Conservation (phyloP, 305 asterid species). For the Striga hermonthica region DNA sequence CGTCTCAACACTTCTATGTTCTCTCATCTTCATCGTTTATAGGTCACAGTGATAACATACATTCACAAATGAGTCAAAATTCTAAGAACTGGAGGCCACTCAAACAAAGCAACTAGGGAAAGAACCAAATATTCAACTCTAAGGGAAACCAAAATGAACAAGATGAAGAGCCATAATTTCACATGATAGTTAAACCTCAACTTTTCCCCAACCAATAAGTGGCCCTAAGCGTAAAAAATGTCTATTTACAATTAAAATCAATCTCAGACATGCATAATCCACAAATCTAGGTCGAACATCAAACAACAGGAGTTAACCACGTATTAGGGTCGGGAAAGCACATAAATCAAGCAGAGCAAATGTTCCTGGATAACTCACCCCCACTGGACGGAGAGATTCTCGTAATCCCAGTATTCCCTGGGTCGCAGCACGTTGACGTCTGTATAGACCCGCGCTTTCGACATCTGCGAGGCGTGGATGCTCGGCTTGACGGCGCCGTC, state of each 20-base stretch:
- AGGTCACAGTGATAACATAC: not conserved
- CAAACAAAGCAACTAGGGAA: slow-evolving; percentile 7
- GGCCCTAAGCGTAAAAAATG: slow-evolving; percentile 3
- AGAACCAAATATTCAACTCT: slow-evolving; percentile 15
- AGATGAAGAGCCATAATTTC: not conserved
- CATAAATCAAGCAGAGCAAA: slow-evolving; percentile 1
- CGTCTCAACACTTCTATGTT: not conserved
- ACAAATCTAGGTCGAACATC: slow-evolving; percentile 21
- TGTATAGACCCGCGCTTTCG: slow-evolving; percentile 76
- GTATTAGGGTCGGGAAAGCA: slow-evolving; percentile 6
- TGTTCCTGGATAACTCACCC: slow-evolving; percentile 48
- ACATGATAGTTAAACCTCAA: not conserved
- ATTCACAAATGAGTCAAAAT: slow-evolving; percentile 9
- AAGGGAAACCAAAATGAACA: slow-evolving; percentile 5
- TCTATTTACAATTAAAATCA: not conserved
- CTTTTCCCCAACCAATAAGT: not conserved
- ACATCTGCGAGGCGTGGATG: slow-evolving; percentile 59
- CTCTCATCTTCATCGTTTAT: not conserved
- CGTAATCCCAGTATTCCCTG: slow-evolving; percentile 88
- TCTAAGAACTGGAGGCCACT: not conserved
- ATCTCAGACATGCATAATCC: slow-evolving; percentile 6
- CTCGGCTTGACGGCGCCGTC: slow-evolving; percentile 40
- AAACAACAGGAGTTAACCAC: not conserved
- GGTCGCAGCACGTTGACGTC: slow-evolving; percentile 81
- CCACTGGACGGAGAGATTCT: slow-evolving; percentile 81